These are phyloP conservation scores for Sphagnum fallax DNA, from an alignment of 228 moss, liverwort and hornwort species.

Conservation along the genomic window DNA sequence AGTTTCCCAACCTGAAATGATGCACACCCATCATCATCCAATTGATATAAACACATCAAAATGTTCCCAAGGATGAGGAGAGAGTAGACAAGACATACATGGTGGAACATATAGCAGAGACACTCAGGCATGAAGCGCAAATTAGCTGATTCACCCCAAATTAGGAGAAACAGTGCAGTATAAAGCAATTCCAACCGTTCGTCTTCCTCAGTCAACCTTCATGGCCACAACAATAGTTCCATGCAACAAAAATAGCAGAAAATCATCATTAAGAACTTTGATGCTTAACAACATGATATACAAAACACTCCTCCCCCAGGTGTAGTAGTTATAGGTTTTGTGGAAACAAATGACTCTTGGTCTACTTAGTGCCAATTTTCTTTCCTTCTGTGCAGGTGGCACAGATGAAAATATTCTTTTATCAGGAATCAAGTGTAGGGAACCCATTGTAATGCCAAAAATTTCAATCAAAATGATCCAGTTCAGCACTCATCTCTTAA, in stretches of 20 bases:
- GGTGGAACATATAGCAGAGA: slow-evolving; percentile 88
- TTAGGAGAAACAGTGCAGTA: slow-evolving; percentile 70
- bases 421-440: too few relatives aligned
- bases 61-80: too few relatives aligned
- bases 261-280: not conserved
- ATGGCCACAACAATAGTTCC: slow-evolving; percentile 5
- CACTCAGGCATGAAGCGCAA: slow-evolving; percentile 99
- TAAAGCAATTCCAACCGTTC: slow-evolving; percentile 80
- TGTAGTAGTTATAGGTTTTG: too few relatives aligned
- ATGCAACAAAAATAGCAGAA: not conserved
- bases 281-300: too few relatives aligned
- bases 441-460: too few relatives aligned
- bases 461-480: too few relatives aligned
- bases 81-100: slow-evolving; percentile 17
- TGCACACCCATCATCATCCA: not conserved
- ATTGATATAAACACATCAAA: not conserved
- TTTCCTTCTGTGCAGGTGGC: too few relatives aligned
- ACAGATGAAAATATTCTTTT: too few relatives aligned
- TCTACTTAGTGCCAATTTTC: too few relatives aligned
- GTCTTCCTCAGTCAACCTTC: slow-evolving; percentile 56
- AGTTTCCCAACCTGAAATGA: not conserved
- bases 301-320: too few relatives aligned
- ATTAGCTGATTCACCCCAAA: slow-evolving; percentile 99
- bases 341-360: too few relatives aligned
- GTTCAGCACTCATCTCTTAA: too few relatives aligned